These are phyloP conservation scores for Leccinum imitatum DNA, from an alignment of 768 basidiomycete genomes.

Conservation along the genomic window DNA sequence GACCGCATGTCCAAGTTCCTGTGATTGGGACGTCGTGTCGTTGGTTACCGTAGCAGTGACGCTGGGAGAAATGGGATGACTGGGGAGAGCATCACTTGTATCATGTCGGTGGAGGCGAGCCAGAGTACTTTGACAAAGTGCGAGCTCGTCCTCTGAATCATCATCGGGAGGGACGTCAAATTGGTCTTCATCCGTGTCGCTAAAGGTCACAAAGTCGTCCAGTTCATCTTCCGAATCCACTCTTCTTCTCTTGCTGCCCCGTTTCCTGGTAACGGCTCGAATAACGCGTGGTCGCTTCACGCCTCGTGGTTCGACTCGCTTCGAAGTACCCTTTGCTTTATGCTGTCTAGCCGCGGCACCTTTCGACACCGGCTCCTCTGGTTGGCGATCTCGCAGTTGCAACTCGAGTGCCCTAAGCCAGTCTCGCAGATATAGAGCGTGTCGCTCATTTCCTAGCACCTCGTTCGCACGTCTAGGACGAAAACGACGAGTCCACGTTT, in stretches of 20 bases:
- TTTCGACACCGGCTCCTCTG: slow-evolving; percentile 6
- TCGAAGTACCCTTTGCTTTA: slow-evolving; percentile 25
- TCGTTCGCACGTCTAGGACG: slow-evolving; percentile 70
- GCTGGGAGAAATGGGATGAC: not conserved
- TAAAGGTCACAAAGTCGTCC: slow-evolving; percentile 57
- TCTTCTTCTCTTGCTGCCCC: slow-evolving; percentile 53
- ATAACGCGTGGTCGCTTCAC: slow-evolving; percentile 60
- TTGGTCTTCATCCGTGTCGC: slow-evolving; percentile 33
- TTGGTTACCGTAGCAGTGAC: slow-evolving; percentile 3
- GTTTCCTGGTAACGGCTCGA: slow-evolving; percentile 48
- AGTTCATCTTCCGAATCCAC: slow-evolving; percentile 53
- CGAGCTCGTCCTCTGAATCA: slow-evolving; percentile 35
- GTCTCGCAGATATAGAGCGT: slow-evolving; percentile 68
- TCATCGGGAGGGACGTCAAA: slow-evolving; percentile 36
- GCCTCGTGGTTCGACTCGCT: slow-evolving; percentile 34
- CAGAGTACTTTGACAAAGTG: slow-evolving; percentile 27
- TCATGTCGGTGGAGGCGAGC: slow-evolving; percentile 17
- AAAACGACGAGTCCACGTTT: slow-evolving; percentile 75
- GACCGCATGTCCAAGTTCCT: slow-evolving; percentile 10
- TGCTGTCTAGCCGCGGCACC: slow-evolving; percentile 7
- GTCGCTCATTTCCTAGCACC: slow-evolving; percentile 74
- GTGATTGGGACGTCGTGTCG: slow-evolving; percentile 9
- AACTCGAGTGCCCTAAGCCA: slow-evolving; percentile 77
- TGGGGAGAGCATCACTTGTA: slow-evolving; percentile 1
- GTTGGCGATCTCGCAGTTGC: slow-evolving; percentile 33